Conservation (phyloP, 2,329 filamentous ascomycete genomes). For the Beauveria sp. region DNA sequence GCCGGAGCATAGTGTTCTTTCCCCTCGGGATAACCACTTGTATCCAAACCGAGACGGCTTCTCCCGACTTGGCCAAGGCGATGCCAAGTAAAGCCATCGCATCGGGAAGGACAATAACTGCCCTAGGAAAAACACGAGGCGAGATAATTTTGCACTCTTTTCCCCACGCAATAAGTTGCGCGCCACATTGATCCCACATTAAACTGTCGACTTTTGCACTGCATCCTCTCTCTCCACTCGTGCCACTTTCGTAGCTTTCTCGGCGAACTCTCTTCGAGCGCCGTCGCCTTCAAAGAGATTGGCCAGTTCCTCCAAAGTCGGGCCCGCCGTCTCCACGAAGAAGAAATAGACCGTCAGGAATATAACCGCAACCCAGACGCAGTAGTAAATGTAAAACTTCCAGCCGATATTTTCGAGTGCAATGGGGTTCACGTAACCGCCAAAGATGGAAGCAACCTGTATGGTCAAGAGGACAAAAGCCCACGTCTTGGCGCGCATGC, state of each 20-base stretch:
- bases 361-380: slow-evolving; percentile 30
- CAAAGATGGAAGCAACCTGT: slow-evolving; percentile 30
- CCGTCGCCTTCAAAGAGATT: slow-evolving; percentile 18
- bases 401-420: slow-evolving; percentile 30
- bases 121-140: background rate
- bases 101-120: background rate
- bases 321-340: slow-evolving; percentile 31
- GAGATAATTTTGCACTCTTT: background rate
- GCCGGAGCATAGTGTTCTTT: background rate
- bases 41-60: background rate
- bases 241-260: slow-evolving; percentile 14
- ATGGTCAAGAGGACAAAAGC: slow-evolving; percentile 33
- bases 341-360: slow-evolving; percentile 33
- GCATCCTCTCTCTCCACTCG: slow-evolving; percentile 12
- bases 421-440: slow-evolving; percentile 33
- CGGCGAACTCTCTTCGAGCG: slow-evolving; percentile 10
- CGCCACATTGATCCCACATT: background rate
- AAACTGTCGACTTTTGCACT: slow-evolving; percentile 2
- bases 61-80: background rate
- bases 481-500: slow-evolving; percentile 35
- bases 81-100: background rate
- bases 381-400: slow-evolving; percentile 36
- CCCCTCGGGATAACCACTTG: background rate
- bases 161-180: background rate
- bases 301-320: slow-evolving; percentile 28